Base-by-base conservation (phyloP, 345 rosid genomes). In the Rhodamnia argentea region DNA sequence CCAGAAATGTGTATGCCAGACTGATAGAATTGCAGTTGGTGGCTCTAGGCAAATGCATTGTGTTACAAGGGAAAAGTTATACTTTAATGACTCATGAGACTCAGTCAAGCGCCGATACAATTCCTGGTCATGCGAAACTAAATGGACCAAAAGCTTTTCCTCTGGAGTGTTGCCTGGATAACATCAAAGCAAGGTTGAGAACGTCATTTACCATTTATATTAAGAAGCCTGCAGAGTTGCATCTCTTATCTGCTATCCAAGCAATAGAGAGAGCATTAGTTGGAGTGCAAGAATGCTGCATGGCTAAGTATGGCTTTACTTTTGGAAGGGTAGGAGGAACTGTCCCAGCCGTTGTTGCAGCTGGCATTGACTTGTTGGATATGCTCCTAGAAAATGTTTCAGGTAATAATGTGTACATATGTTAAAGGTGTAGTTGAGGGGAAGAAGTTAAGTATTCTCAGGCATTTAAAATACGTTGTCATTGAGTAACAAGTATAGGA, bases 361-460 rank as follows among this genome's bases (percentile, higher is more conserved):
- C 94, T 86, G 96, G 95, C 88, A 86, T 97, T 83, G 99, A 96
- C 87, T 97, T 94, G 93, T 93, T 97, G 88, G 98, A 95, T 90
- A 91, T 97, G n/a, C 87, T 96, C 91, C 93, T 96, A 85, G 98
- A 96, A 89, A 90, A 92, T 90, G 95, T 89, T 86, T 90, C 98
- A 92, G 98, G 99, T 97, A 90, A 87, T 84, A 78, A 82, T 85
- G 62, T 29, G 44, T 29, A 70, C 26, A 37, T 70, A 70, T 70
- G 47, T 70, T 70, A 18, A 70, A 70, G 81, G 81, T 20, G 24
- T 70, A 7, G 81, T 70, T 70, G 81, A 70, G 13, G 47, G 47
- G 47, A 37, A 37, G 26, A 20, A 15, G 76, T 64, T 29, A 64
- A 15, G 75, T 62, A 29, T 62, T 7, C 75, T 29, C 42, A 0